Evolutionary conservation across 495 filamentous ascomycete genomes (phyloP).

Genomic region (Talaromyces borbonicus): DNA sequence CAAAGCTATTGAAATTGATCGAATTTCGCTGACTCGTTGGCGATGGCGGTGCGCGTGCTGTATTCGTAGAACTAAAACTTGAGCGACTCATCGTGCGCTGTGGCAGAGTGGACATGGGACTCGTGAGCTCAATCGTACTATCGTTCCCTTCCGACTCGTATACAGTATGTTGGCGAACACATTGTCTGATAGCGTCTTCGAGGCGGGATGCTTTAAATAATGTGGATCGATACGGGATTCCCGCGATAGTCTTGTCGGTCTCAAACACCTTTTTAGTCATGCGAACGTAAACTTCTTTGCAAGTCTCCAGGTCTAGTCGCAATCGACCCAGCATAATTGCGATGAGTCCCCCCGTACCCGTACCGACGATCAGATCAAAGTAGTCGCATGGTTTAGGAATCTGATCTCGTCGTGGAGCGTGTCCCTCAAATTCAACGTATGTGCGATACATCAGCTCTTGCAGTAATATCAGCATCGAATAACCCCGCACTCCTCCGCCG

Average conservation of each 20-base stretch:
- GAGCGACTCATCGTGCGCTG: conserved; percentile 37
- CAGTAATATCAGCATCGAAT: conserved; percentile 91
- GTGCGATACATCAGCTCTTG: conserved; percentile 94
- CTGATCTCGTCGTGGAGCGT: conserved; percentile 71
- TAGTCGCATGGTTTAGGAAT: conserved; percentile 97
- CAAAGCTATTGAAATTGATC: conserved; percentile 18
- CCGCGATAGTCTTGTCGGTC: conserved; percentile 93
- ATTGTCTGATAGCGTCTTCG: conserved; percentile 87
- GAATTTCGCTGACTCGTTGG: conserved; percentile 25
- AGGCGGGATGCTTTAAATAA: conserved; percentile 93
- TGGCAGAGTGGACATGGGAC: conserved; percentile 29
- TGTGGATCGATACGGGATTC: conserved; percentile 86
- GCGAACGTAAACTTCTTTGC: conserved; percentile 89
- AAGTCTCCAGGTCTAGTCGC: conserved; percentile 86
- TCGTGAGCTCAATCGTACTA: conserved; percentile 28
- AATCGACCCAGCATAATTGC: conserved; percentile 92
- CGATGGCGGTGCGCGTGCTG: conserved; percentile 18
- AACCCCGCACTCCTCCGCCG: conserved; percentile 92
- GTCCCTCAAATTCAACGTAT: conserved; percentile 74
- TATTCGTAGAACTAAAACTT: conserved; percentile 29
- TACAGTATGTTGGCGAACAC: conserved; percentile 77
- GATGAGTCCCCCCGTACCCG: conserved; percentile 89
- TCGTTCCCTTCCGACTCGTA: conserved; percentile 59
- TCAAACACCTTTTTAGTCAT: conserved; percentile 93
- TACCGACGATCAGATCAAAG: conserved; percentile 93